Evolutionary conservation across 106 monocot species (phyloP).

Genomic region (Dendrobium chrysotoxum): DNA sequence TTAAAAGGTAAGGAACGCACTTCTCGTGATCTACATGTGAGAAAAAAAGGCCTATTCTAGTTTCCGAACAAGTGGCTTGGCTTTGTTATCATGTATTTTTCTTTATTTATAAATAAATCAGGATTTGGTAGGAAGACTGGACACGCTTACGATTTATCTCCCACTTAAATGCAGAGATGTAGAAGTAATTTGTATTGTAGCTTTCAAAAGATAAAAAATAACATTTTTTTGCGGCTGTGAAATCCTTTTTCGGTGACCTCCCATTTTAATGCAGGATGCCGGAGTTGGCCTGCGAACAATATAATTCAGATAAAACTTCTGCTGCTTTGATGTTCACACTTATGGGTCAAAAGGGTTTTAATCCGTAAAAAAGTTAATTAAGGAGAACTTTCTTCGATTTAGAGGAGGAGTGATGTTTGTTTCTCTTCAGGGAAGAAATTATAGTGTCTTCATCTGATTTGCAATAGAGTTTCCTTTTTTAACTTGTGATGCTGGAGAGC

Average conservation of each 20-base stretch:
- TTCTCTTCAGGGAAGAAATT: background rate
- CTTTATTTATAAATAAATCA: background rate
- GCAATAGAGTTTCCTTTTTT: background rate
- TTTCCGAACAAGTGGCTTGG: background rate
- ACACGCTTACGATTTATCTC: background rate
- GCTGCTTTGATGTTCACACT: background rate
- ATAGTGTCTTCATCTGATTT: background rate
- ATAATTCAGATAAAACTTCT: background rate
- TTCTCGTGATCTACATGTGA: constrained; percentile 8
- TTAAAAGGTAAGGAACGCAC: constrained; percentile 1
- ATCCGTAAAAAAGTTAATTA: background rate
- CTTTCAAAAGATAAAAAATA: background rate
- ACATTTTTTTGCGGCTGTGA: background rate
- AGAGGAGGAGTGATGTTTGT: background rate
- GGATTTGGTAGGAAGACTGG: background rate
- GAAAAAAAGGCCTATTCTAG: background rate
- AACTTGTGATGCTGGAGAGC: background rate
- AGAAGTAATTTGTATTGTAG: background rate
- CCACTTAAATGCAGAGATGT: background rate
- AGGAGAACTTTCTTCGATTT: background rate
- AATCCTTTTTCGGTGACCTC: background rate
- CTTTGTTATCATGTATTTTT: background rate
- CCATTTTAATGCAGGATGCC: background rate
- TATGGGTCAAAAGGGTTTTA: background rate
- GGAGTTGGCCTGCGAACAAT: background rate